Base-by-base conservation (phyloP, 2,329 filamentous ascomycete species). In the Microsporum canis region DNA sequence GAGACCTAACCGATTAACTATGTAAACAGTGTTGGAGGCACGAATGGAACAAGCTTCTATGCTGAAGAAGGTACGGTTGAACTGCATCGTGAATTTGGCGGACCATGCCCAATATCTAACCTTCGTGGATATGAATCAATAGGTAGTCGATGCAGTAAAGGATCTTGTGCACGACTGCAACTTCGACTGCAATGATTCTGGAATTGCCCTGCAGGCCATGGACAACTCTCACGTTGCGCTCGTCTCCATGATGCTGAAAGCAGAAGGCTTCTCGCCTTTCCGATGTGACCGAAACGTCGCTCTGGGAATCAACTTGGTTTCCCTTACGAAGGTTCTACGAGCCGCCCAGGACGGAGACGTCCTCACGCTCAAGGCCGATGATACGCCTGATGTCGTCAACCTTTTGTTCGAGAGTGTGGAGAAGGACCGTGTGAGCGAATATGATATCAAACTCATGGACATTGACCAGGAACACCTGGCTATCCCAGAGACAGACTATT, bases 161-260 rank as follows among this genome's bases (percentile, higher is more conserved):
- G 94, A 99, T 72, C 86, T 99, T 58, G 94, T 99, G 60, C 94
- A 97, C 78, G 94, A 99, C 80, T 99, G 94, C 86, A 99, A 99
- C 80, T 99, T 99, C 80, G 94, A 99, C 83, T 99, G 95, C 88
- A 99, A 97, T 88, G 95, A 99, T 82, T 92, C 90, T 60, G 94
- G 94, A 65, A 94, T 99, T 72, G 91, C 92, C 58, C 88, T 99
- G 61, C 94, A 99, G 79, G 94, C 94, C 72, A 99, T 99, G 95
- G 94, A 99, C 82, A 99, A 97, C 84, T 97, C 91, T 58, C 94
- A 99, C 79, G 94, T 99, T 70, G 94, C 94, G 65, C 89, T 99
- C 60, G 94, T 99, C 60, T 96, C 94, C 67, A 99, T 99, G 94
- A 86, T 95, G 82, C 88, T 99, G 75, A 94, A 94, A 80, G 88